Percentiles rank a stretch among this genome's conserved stretches.
phyloP scores from a whole-genome alignment of 208 protist genomes.

The Entamoeba nuttalli region DNA sequence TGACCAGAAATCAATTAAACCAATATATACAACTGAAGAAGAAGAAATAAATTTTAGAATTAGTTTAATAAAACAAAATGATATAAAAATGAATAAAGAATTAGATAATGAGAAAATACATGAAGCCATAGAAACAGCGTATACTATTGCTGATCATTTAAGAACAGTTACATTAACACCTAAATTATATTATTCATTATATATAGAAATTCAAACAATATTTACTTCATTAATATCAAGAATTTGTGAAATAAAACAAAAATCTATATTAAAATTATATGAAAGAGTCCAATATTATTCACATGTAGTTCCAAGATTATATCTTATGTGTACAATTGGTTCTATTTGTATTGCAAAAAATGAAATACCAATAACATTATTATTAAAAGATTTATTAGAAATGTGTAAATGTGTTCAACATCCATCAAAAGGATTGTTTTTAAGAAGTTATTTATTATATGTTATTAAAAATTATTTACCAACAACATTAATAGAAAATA shows the following conservation, averaged over 20 bases:
- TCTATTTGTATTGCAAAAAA: not conserved
- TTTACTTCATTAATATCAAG: not conserved
- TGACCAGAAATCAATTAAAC: too few species aligned
- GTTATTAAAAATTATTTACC: slow-evolving; percentile 8
- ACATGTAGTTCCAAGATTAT: slow-evolving; percentile 13
- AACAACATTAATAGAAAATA: not conserved
- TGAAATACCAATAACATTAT: not conserved
- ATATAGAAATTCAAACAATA: not conserved
- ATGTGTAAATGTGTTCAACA: slow-evolving; percentile 29
- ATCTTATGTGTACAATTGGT: slow-evolving; percentile 15
- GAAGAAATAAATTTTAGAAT: not conserved
- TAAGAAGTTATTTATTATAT: slow-evolving; percentile 20
- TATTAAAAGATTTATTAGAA: slow-evolving; percentile 26
- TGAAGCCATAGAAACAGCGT: not conserved
- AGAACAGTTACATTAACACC: not conserved
- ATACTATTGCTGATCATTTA: not conserved
- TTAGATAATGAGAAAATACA: not conserved
- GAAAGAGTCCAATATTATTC: not conserved
- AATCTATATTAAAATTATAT: not conserved
- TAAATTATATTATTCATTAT: slow-evolving; percentile 5
- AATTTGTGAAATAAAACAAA: not conserved
- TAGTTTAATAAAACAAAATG: not conserved
- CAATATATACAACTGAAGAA: not conserved
- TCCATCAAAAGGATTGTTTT: slow-evolving; percentile 23
- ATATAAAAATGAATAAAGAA: not conserved